A percentile compares a stretch with the other conserved stretches of the same genome.
These are phyloP conservation scores for Xylaria sp. DNA, from an alignment of 495 filamentous ascomycete genomes.

Conservation along the genomic window DNA sequence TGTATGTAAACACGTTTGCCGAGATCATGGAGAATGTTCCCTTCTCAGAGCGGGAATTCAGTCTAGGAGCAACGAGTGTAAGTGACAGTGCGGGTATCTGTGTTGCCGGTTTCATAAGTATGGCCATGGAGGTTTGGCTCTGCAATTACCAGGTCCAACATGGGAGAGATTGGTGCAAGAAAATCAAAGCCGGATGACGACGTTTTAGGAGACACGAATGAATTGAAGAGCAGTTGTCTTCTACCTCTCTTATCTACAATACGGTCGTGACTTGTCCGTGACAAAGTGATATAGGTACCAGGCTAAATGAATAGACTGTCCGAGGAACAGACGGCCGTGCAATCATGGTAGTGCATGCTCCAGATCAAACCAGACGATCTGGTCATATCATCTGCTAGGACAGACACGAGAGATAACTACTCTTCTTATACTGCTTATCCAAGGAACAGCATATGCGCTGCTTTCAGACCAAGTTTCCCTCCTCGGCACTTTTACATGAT, in stretches of 20 bases:
- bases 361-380: no score
- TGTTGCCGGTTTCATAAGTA: constrained; percentile 82
- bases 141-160: constrained; percentile 81
- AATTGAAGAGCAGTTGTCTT: neutral
- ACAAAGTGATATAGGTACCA: neutral
- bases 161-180: constrained; percentile 78
- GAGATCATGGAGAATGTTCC: constrained; percentile 81
- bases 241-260: neutral
- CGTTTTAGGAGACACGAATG: neutral
- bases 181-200: constrained; percentile 44
- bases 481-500: no score
- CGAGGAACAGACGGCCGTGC: neutral
- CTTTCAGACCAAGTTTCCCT: no score
- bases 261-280: neutral
- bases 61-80: constrained; percentile 85
- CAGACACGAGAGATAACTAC: no score
- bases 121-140: constrained; percentile 82
- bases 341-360: no score
- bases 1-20: constrained; percentile 96
- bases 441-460: no score
- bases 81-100: constrained; percentile 93
- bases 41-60: constrained; percentile 83
- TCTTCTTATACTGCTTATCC: no score
- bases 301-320: neutral
- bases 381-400: no score